Evolutionary conservation across 768 basidiomycete species (phyloP).

Genomic region (Leccinellum albellum): DNA sequence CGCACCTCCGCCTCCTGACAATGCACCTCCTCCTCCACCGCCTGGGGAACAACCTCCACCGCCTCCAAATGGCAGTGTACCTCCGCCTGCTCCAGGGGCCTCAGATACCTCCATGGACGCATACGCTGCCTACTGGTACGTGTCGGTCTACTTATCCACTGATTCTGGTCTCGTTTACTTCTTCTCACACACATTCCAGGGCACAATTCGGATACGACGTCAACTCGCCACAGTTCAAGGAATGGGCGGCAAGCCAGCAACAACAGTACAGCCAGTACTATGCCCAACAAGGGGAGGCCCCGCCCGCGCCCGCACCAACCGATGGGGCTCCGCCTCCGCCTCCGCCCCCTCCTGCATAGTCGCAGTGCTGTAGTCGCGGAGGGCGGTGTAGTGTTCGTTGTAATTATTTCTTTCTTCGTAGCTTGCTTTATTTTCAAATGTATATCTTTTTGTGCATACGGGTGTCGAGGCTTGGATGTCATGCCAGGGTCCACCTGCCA

Average conservation of each 20-base stretch:
- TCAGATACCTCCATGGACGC: conserved; percentile 44
- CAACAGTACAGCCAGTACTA: conserved; percentile 79
- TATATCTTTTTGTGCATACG: conserved; percentile 19
- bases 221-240: conserved; percentile 76
- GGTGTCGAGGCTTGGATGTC: not conserved
- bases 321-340: conserved; percentile 17
- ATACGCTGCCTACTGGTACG: conserved; percentile 58
- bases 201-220: conserved; percentile 85
- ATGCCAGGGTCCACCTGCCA: too few species aligned
- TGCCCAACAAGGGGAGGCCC: conserved; percentile 50
- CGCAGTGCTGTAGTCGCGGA: not conserved
- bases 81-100: conserved; percentile 44
- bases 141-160: conserved; percentile 16
- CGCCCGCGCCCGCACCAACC: conserved; percentile 20
- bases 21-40: conserved; percentile 44
- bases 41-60: conserved; percentile 53
- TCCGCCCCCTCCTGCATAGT: conserved; percentile 27
- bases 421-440: conserved; percentile 34
- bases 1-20: conserved; percentile 37
- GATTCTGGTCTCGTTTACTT: not conserved
- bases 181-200: conserved; percentile 37
- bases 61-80: conserved; percentile 41
- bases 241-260: conserved; percentile 64
- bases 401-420: conserved; percentile 19
- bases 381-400: conserved; percentile 8